Base-by-base conservation (phyloP, 139 green algal genomes). In the Cymbomonas tetramitiformis region DNA sequence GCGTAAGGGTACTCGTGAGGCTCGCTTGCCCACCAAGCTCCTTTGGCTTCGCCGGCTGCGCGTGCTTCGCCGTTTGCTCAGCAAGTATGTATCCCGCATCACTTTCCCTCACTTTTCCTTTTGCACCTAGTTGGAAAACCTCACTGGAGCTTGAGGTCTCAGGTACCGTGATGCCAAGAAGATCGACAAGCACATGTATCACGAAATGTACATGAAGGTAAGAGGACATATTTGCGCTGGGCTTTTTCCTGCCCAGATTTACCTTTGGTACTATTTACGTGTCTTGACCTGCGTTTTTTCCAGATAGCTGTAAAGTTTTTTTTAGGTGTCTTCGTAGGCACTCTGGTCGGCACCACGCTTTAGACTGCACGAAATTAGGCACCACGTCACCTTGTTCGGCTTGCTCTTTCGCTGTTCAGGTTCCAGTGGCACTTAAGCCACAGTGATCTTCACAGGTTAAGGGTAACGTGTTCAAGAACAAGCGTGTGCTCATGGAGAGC, bases 391-490 rank as follows among this genome's bases (percentile, higher is more conserved):
- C n/a, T n/a, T n/a, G n/a, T n/a, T n/a, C n/a, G n/a, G n/a, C n/a
- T n/a, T n/a, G n/a, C n/a, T n/a, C n/a, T n/a, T n/a, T n/a, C n/a
- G n/a, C n/a, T n/a, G n/a, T n/a, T n/a, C n/a, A n/a, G n/a, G n/a
- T n/a, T n/a, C n/a, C n/a, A n/a, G n/a, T n/a, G n/a, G n/a, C n/a
- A n/a, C n/a, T n/a, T n/a, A n/a, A n/a, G n/a, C n/a, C n/a, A n/a
- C n/a, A n/a, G n/a, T n/a, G n/a, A n/a, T n/a, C n/a, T n/a, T n/a
- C n/a, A n/a, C n/a, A n/a, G n/a, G n/a, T 31, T 28, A 99, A 99
- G 86, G 92, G 92, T 86, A 98, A 98, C 75, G 84, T 95, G 69
- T 99, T 86, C 86, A 99, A 98, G 87, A 99, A 99, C 84, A 98
- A 98, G 84, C 84, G 92, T 51, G 92, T 99, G 72, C 79, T 99